phyloP scores from a whole-genome alignment of 2,329 filamentous ascomycete genomes.

The Xylariaceae sp. region DNA sequence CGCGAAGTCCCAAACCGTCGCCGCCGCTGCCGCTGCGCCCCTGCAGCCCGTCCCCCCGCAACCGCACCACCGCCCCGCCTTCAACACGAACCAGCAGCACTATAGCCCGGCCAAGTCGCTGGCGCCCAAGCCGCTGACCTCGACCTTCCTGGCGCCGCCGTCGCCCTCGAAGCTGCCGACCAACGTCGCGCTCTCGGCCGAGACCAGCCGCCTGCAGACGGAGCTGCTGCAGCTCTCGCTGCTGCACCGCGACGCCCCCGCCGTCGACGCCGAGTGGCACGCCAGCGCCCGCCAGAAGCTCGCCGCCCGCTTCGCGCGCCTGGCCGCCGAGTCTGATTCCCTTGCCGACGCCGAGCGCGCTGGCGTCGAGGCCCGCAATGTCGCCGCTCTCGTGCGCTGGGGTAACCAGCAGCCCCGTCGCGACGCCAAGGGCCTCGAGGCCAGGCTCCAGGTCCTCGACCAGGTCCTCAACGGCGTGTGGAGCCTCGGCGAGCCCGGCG shows the following conservation, averaged over 20 bases:
- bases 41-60: constrained; percentile 8
- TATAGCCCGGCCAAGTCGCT: constrained; percentile 65
- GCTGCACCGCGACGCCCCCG: constrained; percentile 58
- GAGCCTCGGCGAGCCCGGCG: constrained; percentile 57
- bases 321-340: constrained; percentile 41
- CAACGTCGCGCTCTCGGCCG: constrained; percentile 61
- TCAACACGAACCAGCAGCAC: constrained; percentile 67
- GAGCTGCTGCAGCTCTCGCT: constrained; percentile 68
- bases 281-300: constrained; percentile 57
- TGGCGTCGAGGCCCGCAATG: constrained; percentile 54
- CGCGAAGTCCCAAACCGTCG: constrained; percentile 26
- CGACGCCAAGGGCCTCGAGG: constrained; percentile 47
- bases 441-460: constrained; percentile 61
- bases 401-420: constrained; percentile 34
- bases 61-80: constrained; percentile 51
- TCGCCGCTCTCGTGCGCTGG: constrained; percentile 58
- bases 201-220: constrained; percentile 62
- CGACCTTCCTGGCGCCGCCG: constrained; percentile 60
- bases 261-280: constrained; percentile 54
- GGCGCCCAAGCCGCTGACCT: constrained; percentile 64
- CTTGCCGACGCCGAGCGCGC: constrained; percentile 45
- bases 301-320: constrained; percentile 46
- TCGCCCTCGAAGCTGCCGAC: constrained; percentile 64
- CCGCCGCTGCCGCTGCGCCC: constrained; percentile 24
- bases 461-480: constrained; percentile 60